Evolutionary conservation across 2,329 filamentous ascomycete genomes (phyloP).

Genomic region (Allantophomopsis lycopodina): DNA sequence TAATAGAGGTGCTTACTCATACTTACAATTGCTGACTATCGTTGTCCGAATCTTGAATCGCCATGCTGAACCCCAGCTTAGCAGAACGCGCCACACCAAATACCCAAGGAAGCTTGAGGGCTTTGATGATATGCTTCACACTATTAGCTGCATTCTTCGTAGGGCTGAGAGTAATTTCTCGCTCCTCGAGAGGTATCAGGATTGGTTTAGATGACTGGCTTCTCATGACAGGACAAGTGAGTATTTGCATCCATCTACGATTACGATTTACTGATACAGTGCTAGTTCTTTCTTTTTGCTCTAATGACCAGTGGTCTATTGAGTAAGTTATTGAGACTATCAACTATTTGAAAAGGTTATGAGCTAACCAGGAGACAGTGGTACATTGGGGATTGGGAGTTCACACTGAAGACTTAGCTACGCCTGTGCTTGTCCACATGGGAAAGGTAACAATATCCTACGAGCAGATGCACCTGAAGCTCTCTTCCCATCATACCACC

Average conservation of each 20-base stretch:
- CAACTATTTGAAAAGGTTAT: no score
- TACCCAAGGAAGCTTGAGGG: constrained; percentile 1
- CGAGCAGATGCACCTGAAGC: not conserved
- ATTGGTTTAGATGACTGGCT: constrained; percentile 7
- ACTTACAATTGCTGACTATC: no score
- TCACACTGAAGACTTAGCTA: constrained; percentile 3
- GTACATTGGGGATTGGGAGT: constrained; percentile 9
- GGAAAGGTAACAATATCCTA: constrained; percentile 2
- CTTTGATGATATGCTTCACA: constrained; percentile 1
- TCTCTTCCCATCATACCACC: no score
- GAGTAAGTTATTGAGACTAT: not conserved
- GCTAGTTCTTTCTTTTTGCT: not conserved
- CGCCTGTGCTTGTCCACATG: not conserved
- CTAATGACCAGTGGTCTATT: not conserved
- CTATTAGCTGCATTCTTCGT: constrained; percentile 5
- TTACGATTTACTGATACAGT: not conserved
- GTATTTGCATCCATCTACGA: constrained; percentile 16
- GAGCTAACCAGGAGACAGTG: constrained; percentile 2
- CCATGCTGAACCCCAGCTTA: constrained; percentile 5
- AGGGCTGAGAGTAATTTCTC: constrained; percentile 4
- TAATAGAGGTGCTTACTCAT: no score
- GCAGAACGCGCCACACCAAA: constrained; percentile 3
- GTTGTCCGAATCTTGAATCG: not conserved
- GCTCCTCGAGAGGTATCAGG: constrained; percentile 1
- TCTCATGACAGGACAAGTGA: constrained; percentile 4